These are phyloP conservation scores for Pythium brassicae DNA, from an alignment of 352 stramenopile species.

Conservation along the genomic window DNA sequence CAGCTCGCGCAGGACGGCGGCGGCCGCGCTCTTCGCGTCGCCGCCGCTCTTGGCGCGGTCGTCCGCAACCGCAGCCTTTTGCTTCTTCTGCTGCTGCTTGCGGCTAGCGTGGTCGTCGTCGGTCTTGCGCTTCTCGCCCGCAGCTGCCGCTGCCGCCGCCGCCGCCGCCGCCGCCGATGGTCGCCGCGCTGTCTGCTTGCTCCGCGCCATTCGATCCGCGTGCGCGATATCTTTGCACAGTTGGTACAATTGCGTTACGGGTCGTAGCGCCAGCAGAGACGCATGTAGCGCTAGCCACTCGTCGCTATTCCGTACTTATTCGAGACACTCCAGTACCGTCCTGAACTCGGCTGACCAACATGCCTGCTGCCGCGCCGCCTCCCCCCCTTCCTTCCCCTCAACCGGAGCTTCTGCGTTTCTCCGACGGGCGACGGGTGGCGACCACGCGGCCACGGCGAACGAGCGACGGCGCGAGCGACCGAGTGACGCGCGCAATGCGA, in stretches of 20 bases:
- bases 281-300: no score
- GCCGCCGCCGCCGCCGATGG: not conserved
- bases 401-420: constrained; percentile 9
- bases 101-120: not conserved
- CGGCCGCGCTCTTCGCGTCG: constrained; percentile 17
- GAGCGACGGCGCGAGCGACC: not conserved
- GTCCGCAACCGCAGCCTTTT: constrained; percentile 3
- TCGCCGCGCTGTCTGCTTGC: constrained; percentile 34
- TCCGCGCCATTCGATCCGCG: constrained; percentile 1
- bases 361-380: constrained; percentile 1
- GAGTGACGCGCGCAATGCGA: not conserved
- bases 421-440: not conserved
- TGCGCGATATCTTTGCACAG: not conserved
- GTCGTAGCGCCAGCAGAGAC: no score
- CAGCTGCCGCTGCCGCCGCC: not conserved
- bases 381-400: constrained; percentile 9
- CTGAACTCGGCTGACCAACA: not conserved
- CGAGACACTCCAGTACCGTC: no score
- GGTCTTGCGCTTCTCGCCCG: constrained; percentile 15
- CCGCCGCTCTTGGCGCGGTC: not conserved
- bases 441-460: not conserved
- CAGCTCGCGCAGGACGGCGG: constrained; percentile 36
- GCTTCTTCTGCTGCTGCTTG: constrained; percentile 9
- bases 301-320: no score
- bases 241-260: not conserved